A percentile compares a stretch with the other conserved stretches of the same genome.
Conservation (phyloP, 208 protist species). For the Leptomonas pyrrhocoris region DNA sequence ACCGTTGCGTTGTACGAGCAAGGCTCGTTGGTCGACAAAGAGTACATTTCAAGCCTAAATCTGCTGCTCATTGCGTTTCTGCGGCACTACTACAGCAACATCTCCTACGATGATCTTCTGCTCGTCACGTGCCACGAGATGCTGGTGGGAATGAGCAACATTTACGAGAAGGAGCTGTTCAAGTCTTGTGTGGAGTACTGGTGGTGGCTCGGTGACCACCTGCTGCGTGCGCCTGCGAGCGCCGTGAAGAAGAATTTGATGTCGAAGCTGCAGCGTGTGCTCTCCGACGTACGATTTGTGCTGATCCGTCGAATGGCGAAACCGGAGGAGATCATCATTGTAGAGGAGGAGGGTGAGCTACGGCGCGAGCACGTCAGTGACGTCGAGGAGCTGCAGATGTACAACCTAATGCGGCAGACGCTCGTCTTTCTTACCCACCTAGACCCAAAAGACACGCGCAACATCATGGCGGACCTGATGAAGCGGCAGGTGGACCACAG, state of each 20-base stretch:
- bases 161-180: conserved; percentile 98
- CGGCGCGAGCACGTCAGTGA: conserved; percentile 97
- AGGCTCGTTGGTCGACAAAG: conserved; percentile 60
- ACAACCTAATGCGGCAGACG: conserved; percentile 97
- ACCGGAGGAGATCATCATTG: conserved; percentile 99
- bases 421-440: conserved; percentile 98
- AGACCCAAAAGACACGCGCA: conserved; percentile 94
- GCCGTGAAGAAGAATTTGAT: conserved; percentile 66
- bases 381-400: conserved; percentile 97
- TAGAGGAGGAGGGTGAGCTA: conserved; percentile 98
- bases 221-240: conserved; percentile 48
- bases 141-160: conserved; percentile 94
- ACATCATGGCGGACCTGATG: conserved; percentile 95
- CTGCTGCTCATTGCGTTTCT: conserved; percentile 96
- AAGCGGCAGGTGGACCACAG: conserved; percentile 79
- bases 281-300: conserved; percentile 93
- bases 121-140: conserved; percentile 88
- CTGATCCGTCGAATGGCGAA: conserved; percentile 98
- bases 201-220: conserved; percentile 87
- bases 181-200: conserved; percentile 99
- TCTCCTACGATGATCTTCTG: conserved; percentile 89
- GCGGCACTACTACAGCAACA: conserved; percentile 78
- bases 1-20: conserved; percentile 71
- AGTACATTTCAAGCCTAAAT: conserved; percentile 91
- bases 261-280: conserved; percentile 59